Base-by-base conservation (phyloP, 371 early-diverging fungal genomes). In the Mortierella sp. region DNA sequence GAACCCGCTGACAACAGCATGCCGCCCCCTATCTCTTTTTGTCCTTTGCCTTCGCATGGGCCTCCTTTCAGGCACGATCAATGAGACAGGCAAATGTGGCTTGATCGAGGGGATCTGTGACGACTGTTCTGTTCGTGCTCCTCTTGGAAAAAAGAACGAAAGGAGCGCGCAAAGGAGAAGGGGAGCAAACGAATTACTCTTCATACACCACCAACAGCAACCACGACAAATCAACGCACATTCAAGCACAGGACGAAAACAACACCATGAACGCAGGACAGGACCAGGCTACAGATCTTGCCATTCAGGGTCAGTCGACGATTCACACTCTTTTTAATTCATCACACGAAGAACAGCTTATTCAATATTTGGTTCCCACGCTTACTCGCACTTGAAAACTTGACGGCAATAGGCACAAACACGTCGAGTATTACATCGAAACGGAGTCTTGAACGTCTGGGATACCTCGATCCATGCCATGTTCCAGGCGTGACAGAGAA, bases 391-490 rank as follows among this genome's bases (percentile, higher is more conserved):
- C 64, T 21, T 64, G 19, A 8, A 53, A 31, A 28, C 9, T 40
- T 21, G 21, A 1, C 48, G 4, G n/a, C 8, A 19, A 24, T 75
- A 86, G 86, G 86, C 44, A 86, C 86, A n/a, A 86, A 86, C 72
- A 86, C 74, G 16, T 86, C 86, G 16, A 86, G 86, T 50, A 86
- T 86, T 72, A 82, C 86, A 34, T 86, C 86, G 1, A 86, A 86
- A 61, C 55, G 86, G 48, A 86, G 86, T 61, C 69, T 82, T 13
- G 86, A 86, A 50, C 76, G 82, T 43, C 70, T 86, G 13, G 86
- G 86, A 24, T 86, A 86, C 28, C 53, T 86, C 46, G 77, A 82
- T 28, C 53, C 51, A 69, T 76, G 79, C 14, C 86, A 82, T 69
- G 34, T 86, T 10, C 77, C 74, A 26, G 77, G 77, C 6, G 82